Percentiles rank a stretch among this genome's conserved stretches.
phyloP scores from a whole-genome alignment of 805 yeast genomes.

The Pichia manshurica region DNA sequence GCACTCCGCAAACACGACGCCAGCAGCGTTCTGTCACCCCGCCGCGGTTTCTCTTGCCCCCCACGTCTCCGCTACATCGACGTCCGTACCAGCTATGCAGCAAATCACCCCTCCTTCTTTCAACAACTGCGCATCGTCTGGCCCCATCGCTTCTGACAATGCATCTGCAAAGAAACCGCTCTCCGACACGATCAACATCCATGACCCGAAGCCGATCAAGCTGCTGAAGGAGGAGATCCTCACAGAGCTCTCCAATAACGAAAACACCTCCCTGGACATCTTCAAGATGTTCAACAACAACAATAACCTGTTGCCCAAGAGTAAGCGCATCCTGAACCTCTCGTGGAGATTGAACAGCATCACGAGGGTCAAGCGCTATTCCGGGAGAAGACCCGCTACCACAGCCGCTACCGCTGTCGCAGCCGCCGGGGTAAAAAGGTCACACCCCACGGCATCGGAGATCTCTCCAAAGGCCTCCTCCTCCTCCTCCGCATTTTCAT shows the following conservation, averaged over 20 bases:
- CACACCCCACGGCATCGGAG: too few species aligned
- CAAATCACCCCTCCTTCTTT: conserved; percentile 4
- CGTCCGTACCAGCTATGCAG: conserved; percentile 1
- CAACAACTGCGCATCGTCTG: too few species aligned
- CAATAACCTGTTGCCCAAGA: conserved; percentile 31
- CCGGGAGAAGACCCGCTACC: neutral
- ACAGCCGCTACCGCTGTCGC: neutral
- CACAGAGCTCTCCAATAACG: conserved; percentile 23
- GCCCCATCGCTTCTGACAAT: too few species aligned
- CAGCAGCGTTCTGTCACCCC: too few species aligned
- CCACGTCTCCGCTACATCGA: too few species aligned
- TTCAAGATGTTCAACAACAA: conserved; percentile 34
- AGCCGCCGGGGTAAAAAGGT: neutral
- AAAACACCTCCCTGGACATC: conserved; percentile 29
- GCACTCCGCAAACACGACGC: too few species aligned
- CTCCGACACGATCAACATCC: too few species aligned
- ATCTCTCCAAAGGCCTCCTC: conserved; percentile 6
- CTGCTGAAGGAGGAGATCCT: conserved; percentile 26
- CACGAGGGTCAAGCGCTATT: conserved; percentile 21
- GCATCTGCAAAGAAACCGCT: too few species aligned
- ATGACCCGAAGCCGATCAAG: conserved; percentile 15
- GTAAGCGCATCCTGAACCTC: conserved; percentile 31
- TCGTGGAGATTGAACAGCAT: conserved; percentile 34
- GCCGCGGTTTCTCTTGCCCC: too few species aligned
- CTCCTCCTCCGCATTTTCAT: conserved; percentile 1